Evolutionary conservation across 1,139 yeast genomes (phyloP).

Genomic region (Magnusiomyces clavatus): DNA sequence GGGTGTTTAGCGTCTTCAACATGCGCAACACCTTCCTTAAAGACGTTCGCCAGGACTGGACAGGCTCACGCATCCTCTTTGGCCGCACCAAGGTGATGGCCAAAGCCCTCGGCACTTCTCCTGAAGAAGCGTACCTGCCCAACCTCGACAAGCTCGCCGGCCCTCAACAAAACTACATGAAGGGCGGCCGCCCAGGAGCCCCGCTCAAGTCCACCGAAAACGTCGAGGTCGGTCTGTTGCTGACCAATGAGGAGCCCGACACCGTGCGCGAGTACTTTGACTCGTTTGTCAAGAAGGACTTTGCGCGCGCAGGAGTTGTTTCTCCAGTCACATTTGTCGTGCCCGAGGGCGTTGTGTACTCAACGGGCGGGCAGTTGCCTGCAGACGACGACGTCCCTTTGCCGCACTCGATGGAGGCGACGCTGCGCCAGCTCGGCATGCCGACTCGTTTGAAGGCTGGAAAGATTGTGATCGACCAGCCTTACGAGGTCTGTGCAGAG

Average conservation of each 20-base stretch:
- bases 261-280: constrained; percentile 80
- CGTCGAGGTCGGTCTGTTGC: constrained; percentile 66
- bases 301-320: constrained; percentile 78
- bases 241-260: constrained; percentile 79
- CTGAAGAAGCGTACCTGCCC: constrained; percentile 86
- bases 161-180: constrained; percentile 25
- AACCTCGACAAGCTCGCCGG: constrained; percentile 64
- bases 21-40: constrained; percentile 95
- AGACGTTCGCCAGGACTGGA: constrained; percentile 87
- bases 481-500: constrained; percentile 69
- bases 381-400: constrained; percentile 91
- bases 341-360: constrained; percentile 86
- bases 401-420: constrained; percentile 92
- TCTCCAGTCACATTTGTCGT: constrained; percentile 77
- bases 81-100: constrained; percentile 92
- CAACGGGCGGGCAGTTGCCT: constrained; percentile 91
- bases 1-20: constrained; percentile 83
- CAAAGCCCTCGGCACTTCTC: constrained; percentile 80
- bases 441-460: constrained; percentile 91
- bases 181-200: constrained; percentile 37
- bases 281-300: constrained; percentile 72
- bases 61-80: constrained; percentile 74
- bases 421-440: constrained; percentile 79
- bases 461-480: constrained; percentile 67
- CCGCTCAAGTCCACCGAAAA: too few species aligned